Evolutionary conservation across 2,329 filamentous ascomycete species (phyloP).

Genomic region (Gremmenia infestans): DNA sequence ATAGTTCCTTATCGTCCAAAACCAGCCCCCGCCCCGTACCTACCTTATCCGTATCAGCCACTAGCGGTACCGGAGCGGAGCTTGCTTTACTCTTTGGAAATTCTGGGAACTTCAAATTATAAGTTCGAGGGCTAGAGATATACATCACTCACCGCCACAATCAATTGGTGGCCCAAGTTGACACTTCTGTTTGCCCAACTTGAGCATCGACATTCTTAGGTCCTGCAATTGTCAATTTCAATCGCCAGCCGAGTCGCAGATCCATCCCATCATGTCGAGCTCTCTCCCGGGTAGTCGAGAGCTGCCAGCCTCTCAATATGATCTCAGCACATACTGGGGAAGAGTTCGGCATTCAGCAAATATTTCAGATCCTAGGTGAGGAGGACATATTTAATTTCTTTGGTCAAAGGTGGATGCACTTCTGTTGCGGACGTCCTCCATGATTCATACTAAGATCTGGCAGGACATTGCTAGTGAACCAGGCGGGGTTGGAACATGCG

Average conservation of each 20-base stretch:
- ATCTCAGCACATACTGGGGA: constrained; percentile 91
- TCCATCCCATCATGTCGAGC: constrained; percentile 49
- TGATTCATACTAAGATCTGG: constrained; percentile 16
- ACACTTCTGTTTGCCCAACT: too few relatives aligned
- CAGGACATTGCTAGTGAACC: constrained; percentile 82
- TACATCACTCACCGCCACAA: too few relatives aligned
- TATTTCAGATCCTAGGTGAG: constrained; percentile 93
- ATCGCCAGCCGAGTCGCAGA: neutral
- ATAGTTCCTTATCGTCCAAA: too few relatives aligned
- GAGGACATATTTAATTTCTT: constrained; percentile 22
- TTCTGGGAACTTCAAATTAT: too few relatives aligned
- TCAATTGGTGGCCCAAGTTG: too few relatives aligned
- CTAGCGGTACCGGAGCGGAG: too few relatives aligned
- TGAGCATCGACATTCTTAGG: too few relatives aligned
- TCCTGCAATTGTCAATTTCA: too few relatives aligned
- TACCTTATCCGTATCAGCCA: too few relatives aligned
- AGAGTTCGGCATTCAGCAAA: constrained; percentile 84
- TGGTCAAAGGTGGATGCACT: constrained; percentile 20
- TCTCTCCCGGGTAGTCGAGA: constrained; percentile 68
- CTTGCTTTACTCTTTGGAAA: too few relatives aligned
- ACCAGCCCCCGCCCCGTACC: too few relatives aligned
- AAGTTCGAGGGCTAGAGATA: too few relatives aligned
- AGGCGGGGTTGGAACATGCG: constrained; percentile 74
- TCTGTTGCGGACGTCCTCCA: constrained; percentile 4
- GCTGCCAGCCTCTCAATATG: constrained; percentile 86